phyloP scores from a whole-genome alignment of 768 basidiomycete genomes.

The Punctularia strigosozonata region DNA sequence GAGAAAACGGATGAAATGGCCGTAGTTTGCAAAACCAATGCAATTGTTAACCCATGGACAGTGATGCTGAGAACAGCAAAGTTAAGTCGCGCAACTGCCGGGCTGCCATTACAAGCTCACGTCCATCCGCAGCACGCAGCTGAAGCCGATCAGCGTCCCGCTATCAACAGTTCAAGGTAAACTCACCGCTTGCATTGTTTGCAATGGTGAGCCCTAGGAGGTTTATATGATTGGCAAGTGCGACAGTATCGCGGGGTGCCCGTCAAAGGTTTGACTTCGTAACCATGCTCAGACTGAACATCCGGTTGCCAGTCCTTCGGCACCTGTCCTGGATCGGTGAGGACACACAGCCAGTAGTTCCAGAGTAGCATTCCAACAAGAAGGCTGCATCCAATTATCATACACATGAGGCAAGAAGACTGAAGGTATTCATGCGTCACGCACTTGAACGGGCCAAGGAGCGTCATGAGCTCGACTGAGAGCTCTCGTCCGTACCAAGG shows the following conservation, averaged over 20 bases:
- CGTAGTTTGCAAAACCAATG: slow-evolving; percentile 87
- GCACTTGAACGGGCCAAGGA: slow-evolving; percentile 90
- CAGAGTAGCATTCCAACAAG: slow-evolving; percentile 70
- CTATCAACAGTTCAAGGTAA: neutral
- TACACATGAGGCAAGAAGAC: slow-evolving; percentile 2
- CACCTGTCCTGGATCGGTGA: slow-evolving; percentile 76
- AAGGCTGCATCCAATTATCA: slow-evolving; percentile 30
- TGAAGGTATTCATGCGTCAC: slow-evolving; percentile 14
- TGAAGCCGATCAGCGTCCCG: slow-evolving; percentile 15
- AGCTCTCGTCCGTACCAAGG: slow-evolving; percentile 81
- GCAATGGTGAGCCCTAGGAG: slow-evolving; percentile 89
- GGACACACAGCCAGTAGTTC: slow-evolving; percentile 82
- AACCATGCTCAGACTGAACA: slow-evolving; percentile 47
- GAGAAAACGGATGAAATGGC: slow-evolving; percentile 82
- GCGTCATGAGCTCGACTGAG: slow-evolving; percentile 59
- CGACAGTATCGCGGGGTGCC: slow-evolving; percentile 79
- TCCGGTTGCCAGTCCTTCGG: slow-evolving; percentile 77
- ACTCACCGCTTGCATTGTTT: slow-evolving; percentile 71
- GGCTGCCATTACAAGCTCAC: slow-evolving; percentile 12
- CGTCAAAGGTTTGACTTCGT: slow-evolving; percentile 85
- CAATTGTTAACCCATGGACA: slow-evolving; percentile 94
- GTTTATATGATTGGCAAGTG: slow-evolving; percentile 76
- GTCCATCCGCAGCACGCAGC: slow-evolving; percentile 89
- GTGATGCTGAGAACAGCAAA: slow-evolving; percentile 54
- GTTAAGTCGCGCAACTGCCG: slow-evolving; percentile 1